Evolutionary conservation across 192 early-diverging fungal species (phyloP).

Genomic region (Entrophospora sp.): DNA sequence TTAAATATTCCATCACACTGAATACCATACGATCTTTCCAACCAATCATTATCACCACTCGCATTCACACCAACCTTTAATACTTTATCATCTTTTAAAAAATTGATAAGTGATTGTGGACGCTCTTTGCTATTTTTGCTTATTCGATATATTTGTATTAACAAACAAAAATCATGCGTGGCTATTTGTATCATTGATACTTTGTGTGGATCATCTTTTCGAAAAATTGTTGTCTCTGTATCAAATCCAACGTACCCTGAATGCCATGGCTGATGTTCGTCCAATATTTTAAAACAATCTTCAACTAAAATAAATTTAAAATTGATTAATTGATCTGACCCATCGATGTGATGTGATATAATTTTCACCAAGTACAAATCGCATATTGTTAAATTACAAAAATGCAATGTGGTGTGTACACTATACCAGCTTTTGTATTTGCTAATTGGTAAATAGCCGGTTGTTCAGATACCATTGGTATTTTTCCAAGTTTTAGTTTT

Average conservation of each 20-base stretch:
- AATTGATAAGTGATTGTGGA: slow-evolving; percentile 25
- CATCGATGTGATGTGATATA: too few species aligned
- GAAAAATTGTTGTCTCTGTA: slow-evolving; percentile 26
- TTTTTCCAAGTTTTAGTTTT: too few species aligned
- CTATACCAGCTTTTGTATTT: too few species aligned
- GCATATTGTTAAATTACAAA: too few species aligned
- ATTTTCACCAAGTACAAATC: too few species aligned
- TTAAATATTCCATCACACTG: slow-evolving; percentile 21
- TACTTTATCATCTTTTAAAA: slow-evolving; percentile 23
- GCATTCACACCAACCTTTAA: slow-evolving; percentile 24
- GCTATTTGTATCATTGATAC: slow-evolving; percentile 32
- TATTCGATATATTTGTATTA: slow-evolving; percentile 31
- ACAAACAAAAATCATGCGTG: slow-evolving; percentile 26
- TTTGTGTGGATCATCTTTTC: not conserved
- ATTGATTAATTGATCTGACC: too few species aligned
- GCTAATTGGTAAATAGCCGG: too few species aligned
- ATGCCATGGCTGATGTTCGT: not conserved
- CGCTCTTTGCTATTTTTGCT: slow-evolving; percentile 6
- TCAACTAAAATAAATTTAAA: too few species aligned
- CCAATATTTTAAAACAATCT: not conserved
- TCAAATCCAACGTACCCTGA: slow-evolving; percentile 29
- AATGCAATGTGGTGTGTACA: too few species aligned
- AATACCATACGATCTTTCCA: slow-evolving; percentile 16
- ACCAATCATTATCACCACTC: slow-evolving; percentile 14
- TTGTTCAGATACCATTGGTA: too few species aligned